Evolutionary conservation across 768 basidiomycete genomes (phyloP), one percentile per base, ranked within the genome.

Genomic region (Leccinellum luteum): DNA sequence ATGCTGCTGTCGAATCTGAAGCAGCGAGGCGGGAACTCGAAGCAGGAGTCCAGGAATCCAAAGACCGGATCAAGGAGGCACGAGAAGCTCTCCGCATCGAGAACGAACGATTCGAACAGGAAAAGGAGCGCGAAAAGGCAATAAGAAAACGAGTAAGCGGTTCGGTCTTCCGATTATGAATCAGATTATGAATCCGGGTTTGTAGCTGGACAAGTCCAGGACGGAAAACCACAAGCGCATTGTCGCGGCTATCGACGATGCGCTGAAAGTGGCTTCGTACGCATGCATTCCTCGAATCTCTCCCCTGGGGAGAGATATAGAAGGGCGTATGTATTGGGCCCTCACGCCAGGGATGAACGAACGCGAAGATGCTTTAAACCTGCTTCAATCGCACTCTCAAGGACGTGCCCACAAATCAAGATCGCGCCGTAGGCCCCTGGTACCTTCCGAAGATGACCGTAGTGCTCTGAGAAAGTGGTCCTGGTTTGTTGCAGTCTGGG

Each of bases 401-500:
- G 72, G 61, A 53, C 72, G 59, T 51, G 55, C 59, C 44, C 71
- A 71, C 47, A 77, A 66, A 64, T 63, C 57, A 52, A 69, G 55
- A 78, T 78, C 64, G 56, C 71, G 53, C 59, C 79, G 69, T 64
- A 80, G 73, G 64, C 75, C 69, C 28, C 74, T 68, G 54, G 67
- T 68, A 27, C 73, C 70, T 30, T 77, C 76, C 8, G 70, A 74
- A 30, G 81, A 82, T 14, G 82, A 85, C n/a, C 75, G 84, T n/a
- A 67, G 69, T 21, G 71, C 75, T 32, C 70, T 86, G 69, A 79
- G 69, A 57, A 78, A 81, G 31, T 93, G 90, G 90, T 77, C 83
- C 1, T 90, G 86, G 86, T 87, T 89, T 67, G 64, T 93, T n/a
- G 84, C 81, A 4, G 87, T 90, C 1, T 89, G 84, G 81, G 90